Evolutionary conservation across 352 stramenopile species (phyloP).

Genomic region (Globisporangium alternatum): DNA sequence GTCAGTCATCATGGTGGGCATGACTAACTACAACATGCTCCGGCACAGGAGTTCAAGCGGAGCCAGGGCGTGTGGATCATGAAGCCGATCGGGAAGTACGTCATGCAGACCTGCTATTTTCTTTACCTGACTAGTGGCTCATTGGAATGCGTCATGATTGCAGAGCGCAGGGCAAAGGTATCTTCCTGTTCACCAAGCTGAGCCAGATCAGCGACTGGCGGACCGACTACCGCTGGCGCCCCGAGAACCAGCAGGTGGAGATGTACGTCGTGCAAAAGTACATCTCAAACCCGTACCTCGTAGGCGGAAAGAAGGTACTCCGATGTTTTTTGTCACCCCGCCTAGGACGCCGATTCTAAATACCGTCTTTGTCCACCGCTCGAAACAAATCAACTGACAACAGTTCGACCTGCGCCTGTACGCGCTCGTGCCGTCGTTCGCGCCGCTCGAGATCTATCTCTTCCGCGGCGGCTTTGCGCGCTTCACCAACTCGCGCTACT

Average conservation of each 20-base stretch:
- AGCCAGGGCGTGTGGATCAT: constrained; percentile 94
- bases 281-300: constrained; percentile 91
- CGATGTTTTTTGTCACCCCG: neutral
- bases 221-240: constrained; percentile 82
- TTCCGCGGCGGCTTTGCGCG: constrained; percentile 90
- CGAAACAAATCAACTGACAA: neutral
- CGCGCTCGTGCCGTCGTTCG: constrained; percentile 91
- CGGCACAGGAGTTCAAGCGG: constrained; percentile 83
- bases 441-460: constrained; percentile 90
- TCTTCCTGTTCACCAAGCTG: constrained; percentile 95
- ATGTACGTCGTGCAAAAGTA: constrained; percentile 95
- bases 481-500: constrained; percentile 92
- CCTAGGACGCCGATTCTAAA: neutral
- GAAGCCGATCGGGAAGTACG: constrained; percentile 92
- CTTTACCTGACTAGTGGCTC: neutral
- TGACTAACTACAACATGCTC: neutral
- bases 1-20: too few species aligned
- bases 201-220: constrained; percentile 93
- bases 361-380: neutral
- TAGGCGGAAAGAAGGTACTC: constrained; percentile 90
- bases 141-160: neutral
- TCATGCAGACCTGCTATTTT: neutral
- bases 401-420: constrained; percentile 93
- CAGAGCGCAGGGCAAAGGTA: constrained; percentile 88
- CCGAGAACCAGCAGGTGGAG: constrained; percentile 81